Base-by-base conservation (phyloP, 441 rosid species). In the Populus hybrid region DNA sequence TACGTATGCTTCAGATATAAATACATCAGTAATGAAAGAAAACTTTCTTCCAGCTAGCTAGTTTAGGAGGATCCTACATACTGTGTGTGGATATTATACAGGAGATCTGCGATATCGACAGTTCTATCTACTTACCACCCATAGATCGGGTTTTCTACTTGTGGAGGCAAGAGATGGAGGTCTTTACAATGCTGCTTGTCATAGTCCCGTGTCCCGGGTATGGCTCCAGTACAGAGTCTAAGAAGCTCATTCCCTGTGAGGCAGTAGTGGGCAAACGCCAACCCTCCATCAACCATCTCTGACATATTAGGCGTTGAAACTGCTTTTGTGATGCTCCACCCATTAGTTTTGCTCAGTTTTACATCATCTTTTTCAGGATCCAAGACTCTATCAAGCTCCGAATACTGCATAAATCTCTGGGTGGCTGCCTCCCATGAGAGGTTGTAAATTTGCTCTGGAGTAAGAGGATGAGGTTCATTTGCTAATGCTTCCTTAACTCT, bases 361-460 rank as follows among this genome's bases (percentile, higher is more conserved):
- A 72, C 40, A 9, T 70, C 80, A n/a, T 82, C 79, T 10, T 69
- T 40, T 1, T 73, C 82, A 11, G 82, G 65, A 36, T 81, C 86
- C 76, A 95, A 70, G 79, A 95, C 66, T 80, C 78, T 88, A 75
- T 87, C 90, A 2, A 95, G 95, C 67, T 92, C 98, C 0, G 99
- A 94, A 74, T 88, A 88, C 79, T 95, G 93, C 81, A 89, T 81
- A 79, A 95, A 95, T 86, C 98, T 94, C 76, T 92, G 91, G 26
- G 97, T 95, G 8, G 99, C 98, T 63, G 99, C 97, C 78, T 95
- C 99, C 99, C 99, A 93, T 2, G 99, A 95, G 35, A 95, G 95
- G 69, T 85, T 81, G 80, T 92, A 90, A 79, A 87, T 89, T 83
- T 95, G 95, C 81, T 92, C 94, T 0, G 91, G 89, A 14, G 97